Evolutionary conservation across 352 stramenopile genomes (phyloP).

Genomic region (Blastocystis sp.): DNA sequence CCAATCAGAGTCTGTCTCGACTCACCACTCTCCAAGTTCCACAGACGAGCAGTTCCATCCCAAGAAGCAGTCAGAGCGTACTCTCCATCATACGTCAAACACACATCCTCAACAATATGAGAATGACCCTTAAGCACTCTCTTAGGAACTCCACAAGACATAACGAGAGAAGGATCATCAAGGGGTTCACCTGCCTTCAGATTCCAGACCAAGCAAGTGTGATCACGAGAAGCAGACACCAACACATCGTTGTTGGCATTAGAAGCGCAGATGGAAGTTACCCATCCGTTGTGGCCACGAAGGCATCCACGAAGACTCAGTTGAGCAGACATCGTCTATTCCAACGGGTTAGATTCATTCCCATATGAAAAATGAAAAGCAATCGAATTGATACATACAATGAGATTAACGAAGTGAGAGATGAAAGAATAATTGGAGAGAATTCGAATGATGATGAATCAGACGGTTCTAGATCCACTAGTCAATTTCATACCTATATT

Average conservation of each 20-base stretch:
- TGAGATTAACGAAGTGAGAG: background rate
- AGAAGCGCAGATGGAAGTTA: too few species aligned
- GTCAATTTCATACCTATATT: background rate
- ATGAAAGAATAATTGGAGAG: background rate
- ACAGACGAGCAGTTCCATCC: too few species aligned
- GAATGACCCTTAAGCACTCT: slow-evolving; percentile 65
- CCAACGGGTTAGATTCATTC: too few species aligned
- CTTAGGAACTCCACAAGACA: slow-evolving; percentile 70
- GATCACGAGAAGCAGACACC: too few species aligned
- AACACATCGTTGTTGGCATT: too few species aligned
- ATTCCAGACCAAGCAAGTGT: too few species aligned
- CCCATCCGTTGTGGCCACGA: too few species aligned
- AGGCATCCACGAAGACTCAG: too few species aligned
- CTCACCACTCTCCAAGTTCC: too few species aligned
- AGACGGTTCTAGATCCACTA: background rate
- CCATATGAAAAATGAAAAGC: slow-evolving; percentile 65
- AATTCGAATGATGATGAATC: background rate
- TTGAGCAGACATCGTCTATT: too few species aligned
- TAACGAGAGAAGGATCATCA: slow-evolving; percentile 96
- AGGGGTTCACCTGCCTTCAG: too few species aligned
- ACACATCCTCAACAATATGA: slow-evolving; percentile 98
- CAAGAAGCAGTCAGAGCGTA: background rate
- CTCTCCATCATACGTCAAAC: slow-evolving; percentile 77
- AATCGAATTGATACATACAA: background rate
- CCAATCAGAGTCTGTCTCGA: too few species aligned